Evolutionary conservation across 495 filamentous ascomycete genomes (phyloP).

Genomic region (Viridothelium virens): DNA sequence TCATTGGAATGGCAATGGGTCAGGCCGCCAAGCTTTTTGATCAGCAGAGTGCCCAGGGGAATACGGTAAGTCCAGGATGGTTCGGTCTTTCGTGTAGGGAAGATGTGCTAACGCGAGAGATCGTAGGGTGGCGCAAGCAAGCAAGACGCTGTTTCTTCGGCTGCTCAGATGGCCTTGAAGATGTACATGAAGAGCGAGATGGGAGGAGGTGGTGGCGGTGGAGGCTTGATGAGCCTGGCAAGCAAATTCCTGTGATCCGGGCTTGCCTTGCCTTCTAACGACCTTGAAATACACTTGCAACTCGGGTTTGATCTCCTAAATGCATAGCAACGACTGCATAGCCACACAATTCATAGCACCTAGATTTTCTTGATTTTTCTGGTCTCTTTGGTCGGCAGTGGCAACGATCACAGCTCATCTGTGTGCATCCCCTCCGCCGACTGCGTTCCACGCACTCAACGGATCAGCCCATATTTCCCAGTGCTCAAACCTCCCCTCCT

Average conservation of each 20-base stretch:
- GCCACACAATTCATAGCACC: no score
- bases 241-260: conserved; percentile 40
- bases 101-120: conserved; percentile 15
- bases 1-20: conserved; percentile 61
- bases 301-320: no score
- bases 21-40: conserved; percentile 62
- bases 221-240: conserved; percentile 50
- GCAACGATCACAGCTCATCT: neutral
- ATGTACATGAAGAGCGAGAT: conserved; percentile 57
- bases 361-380: no score
- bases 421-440: neutral
- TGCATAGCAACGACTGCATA: no score
- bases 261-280: neutral
- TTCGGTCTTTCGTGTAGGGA: neutral
- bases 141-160: conserved; percentile 52
- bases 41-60: conserved; percentile 46
- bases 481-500: conserved; percentile 35
- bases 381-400: no score
- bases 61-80: conserved; percentile 39
- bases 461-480: conserved; percentile 43
- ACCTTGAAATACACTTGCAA: no score
- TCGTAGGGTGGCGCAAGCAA: conserved; percentile 42
- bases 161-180: conserved; percentile 60
- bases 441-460: conserved; percentile 36
- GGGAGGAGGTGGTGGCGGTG: conserved; percentile 44